These are phyloP conservation scores for Scenedesmus sp. DNA, from an alignment of 163 green algal species.

Conservation along the genomic window DNA sequence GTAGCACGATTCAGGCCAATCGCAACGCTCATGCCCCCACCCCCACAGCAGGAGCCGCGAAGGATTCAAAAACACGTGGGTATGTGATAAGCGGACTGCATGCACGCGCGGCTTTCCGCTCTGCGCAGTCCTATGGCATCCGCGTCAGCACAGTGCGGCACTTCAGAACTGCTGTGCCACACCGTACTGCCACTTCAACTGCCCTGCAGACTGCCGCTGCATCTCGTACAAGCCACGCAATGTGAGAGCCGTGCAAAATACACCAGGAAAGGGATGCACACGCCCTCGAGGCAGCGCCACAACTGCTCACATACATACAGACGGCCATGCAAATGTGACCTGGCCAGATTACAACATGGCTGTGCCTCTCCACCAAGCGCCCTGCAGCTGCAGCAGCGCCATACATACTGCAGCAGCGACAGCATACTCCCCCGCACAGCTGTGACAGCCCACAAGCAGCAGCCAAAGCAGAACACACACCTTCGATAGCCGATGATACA, in stretches of 20 bases:
- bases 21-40: neutral
- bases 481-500: neutral
- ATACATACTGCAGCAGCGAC: neutral
- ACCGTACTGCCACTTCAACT: neutral
- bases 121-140: neutral
- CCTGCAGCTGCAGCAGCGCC: neutral
- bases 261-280: neutral
- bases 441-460: neutral
- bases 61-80: neutral
- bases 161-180: neutral
- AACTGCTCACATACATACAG: neutral
- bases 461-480: neutral
- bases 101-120: neutral
- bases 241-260: neutral
- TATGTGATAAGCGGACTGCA: neutral
- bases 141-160: neutral
- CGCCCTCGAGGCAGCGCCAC: neutral
- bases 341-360: neutral
- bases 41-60: neutral
- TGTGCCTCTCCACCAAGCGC: neutral
- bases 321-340: neutral
- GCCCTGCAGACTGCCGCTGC: neutral
- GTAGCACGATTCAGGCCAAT: too few species aligned
- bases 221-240: neutral
- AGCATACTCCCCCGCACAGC: neutral